Base-by-base conservation (phyloP, 192 early-diverging fungal species). In the Umbelopsis vinacea region DNA sequence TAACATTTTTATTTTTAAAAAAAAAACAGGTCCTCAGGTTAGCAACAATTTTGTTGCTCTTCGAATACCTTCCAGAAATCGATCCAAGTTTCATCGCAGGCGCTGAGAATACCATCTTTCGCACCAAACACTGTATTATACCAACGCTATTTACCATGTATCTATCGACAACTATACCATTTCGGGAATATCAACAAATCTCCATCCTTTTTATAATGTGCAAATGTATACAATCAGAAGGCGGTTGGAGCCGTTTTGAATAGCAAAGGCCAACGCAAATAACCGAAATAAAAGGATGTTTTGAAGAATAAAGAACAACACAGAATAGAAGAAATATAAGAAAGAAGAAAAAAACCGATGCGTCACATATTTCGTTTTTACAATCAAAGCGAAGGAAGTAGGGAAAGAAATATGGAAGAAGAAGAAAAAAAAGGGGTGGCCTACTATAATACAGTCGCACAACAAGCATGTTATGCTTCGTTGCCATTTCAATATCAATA, bases 321-420 rank as follows among this genome's bases (percentile, higher is more conserved):
- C 6, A 43, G 40, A 43, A 43, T 43, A 43, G 52, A 71, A 71
- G 7, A 19, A 22, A 67, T 46, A 45, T 57, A 71, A 52, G 33
- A 68, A 52, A 73, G 66, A 24, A 67, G 63, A 46, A 21, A 19
- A 60, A 46, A 72, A 60, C 24, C 46, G 37, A 71, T 75, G 40
- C 46, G 46, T 55, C 37, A 54, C 45, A 37, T 43, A 52, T 12
- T 60, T 69, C 21, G 68, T 37, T 54, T 53, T 22, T 52, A 55
- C 47, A 60, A 74, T 54, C 15, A 43, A 50, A 38, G 17, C 40
- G 24, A 63, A 63, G 55, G 22, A 17, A 17, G 12, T 6, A 45
- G 40, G 52, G 60, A 67, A 66, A 52, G 50, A 52, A 67, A 46
- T 54, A 67, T 40, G 67, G 29, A 69, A 68, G 23, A 47, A 45